phyloP scores from a whole-genome alignment of 768 basidiomycete genomes.

The Chalciporus chontae region DNA sequence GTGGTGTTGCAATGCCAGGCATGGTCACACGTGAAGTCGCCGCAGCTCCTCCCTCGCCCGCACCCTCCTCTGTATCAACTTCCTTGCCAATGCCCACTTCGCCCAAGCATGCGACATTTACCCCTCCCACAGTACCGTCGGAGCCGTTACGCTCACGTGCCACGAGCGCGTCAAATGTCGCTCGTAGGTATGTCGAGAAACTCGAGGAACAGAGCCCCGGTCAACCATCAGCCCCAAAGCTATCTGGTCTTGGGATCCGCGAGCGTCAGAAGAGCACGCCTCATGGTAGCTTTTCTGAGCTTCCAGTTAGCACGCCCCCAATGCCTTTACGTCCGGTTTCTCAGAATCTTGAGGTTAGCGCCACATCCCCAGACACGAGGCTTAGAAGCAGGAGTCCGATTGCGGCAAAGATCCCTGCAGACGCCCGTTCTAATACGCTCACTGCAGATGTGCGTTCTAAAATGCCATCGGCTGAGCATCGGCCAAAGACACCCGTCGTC shows the following conservation, averaged over 20 bases:
- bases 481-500: conserved; percentile 8
- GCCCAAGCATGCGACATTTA: background rate
- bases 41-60: conserved; percentile 4
- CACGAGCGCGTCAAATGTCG: conserved; percentile 34
- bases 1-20: conserved; percentile 75
- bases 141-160: conserved; percentile 27
- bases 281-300: conserved; percentile 16
- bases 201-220: conserved; percentile 37
- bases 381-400: conserved; percentile 6
- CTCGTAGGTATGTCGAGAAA: conserved; percentile 36
- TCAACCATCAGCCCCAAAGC: conserved; percentile 28
- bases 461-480: conserved; percentile 17
- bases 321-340: conserved; percentile 14
- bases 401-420: conserved; percentile 20
- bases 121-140: conserved; percentile 8
- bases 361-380: conserved; percentile 4
- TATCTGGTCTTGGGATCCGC: conserved; percentile 29
- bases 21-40: conserved; percentile 37
- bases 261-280: conserved; percentile 54
- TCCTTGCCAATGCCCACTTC: conserved; percentile 1
- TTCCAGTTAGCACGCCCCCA: conserved; percentile 13
- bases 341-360: conserved; percentile 18
- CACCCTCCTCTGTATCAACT: background rate
- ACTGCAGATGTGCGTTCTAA: conserved; percentile 18
- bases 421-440: conserved; percentile 21